These are phyloP conservation scores for Sphaerulina vaccinii DNA, from an alignment of 2,329 filamentous ascomycete species.

Conservation along the genomic window DNA sequence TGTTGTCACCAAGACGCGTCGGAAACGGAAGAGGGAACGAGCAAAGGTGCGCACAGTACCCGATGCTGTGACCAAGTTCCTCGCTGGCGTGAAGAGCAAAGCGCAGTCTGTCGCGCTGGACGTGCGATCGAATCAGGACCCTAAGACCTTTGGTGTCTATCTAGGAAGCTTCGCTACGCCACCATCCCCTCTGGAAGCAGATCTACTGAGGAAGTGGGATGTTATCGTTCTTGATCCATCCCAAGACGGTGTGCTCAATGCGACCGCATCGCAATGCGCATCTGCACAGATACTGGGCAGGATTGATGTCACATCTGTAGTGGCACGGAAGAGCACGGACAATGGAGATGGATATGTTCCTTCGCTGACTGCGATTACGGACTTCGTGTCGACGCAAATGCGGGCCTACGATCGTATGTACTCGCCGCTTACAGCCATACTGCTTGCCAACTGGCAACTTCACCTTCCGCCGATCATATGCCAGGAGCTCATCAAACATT, in stretches of 20 bases:
- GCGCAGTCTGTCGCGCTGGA: constrained; percentile 1
- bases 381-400: constrained; percentile 22
- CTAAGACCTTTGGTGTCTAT: constrained; percentile 32
- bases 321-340: not conserved
- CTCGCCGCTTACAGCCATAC: constrained; percentile 41
- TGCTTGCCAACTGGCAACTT: constrained; percentile 46
- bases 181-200: constrained; percentile 21
- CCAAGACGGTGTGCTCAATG: constrained; percentile 23
- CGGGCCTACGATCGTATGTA: constrained; percentile 34
- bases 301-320: constrained; percentile 19
- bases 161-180: constrained; percentile 30
- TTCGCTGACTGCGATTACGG: constrained; percentile 15
- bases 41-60: not conserved
- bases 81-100: constrained; percentile 1
- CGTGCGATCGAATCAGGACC: constrained; percentile 5
- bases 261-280: constrained; percentile 26
- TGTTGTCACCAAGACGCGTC: not conserved
- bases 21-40: not conserved
- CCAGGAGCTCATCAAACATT: constrained; percentile 36
- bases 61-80: not conserved
- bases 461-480: constrained; percentile 35
- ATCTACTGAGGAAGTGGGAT: constrained; percentile 30
- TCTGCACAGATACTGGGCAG: constrained; percentile 28
- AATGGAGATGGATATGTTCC: not conserved
- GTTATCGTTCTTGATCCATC: constrained; percentile 29